Evolutionary conservation across 2,329 filamentous ascomycete genomes (phyloP).

Genomic region (Fusarium citri): DNA sequence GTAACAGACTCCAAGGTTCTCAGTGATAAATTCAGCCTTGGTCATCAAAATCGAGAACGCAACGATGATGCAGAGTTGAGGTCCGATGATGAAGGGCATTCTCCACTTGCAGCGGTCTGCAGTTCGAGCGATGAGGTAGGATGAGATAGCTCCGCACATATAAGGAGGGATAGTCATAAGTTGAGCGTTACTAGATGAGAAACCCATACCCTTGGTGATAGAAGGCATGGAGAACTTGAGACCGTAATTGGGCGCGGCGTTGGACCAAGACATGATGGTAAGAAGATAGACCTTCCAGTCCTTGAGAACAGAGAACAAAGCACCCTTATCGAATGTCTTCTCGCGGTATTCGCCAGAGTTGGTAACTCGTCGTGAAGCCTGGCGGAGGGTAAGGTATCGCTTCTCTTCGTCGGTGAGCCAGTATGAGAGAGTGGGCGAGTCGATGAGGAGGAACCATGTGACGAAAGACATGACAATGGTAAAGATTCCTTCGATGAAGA

Average conservation of each 20-base stretch:
- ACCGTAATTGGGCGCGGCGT: constrained; percentile 50
- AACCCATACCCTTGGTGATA: constrained; percentile 56
- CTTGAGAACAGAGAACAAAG: constrained; percentile 22
- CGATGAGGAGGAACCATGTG: constrained; percentile 61
- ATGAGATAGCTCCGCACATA: constrained; percentile 38
- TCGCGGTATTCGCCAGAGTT: constrained; percentile 29
- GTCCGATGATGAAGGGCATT: constrained; percentile 51
- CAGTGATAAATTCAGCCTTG: constrained; percentile 33
- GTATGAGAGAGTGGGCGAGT: constrained; percentile 28
- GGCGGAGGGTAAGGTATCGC: constrained; percentile 27
- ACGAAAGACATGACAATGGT: constrained; percentile 53
- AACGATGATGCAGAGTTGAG: constrained; percentile 47
- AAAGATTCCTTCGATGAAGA: constrained; percentile 43
- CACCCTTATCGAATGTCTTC: constrained; percentile 21
- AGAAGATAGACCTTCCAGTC: constrained; percentile 54
- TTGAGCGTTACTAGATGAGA: constrained; percentile 47
- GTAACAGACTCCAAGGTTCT: constrained; percentile 36
- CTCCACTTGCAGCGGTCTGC: constrained; percentile 50
- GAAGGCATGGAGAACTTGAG: constrained; percentile 51
- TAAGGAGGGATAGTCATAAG: constrained; percentile 53
- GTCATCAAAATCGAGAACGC: constrained; percentile 44
- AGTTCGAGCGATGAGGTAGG: constrained; percentile 40
- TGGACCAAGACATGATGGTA: constrained; percentile 55
- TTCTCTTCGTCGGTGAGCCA: constrained; percentile 41
- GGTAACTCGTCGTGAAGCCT: constrained; percentile 25